phyloP scores from a whole-genome alignment of 1,284 basidiomycete species.

The Trichosporon ovoides region DNA sequence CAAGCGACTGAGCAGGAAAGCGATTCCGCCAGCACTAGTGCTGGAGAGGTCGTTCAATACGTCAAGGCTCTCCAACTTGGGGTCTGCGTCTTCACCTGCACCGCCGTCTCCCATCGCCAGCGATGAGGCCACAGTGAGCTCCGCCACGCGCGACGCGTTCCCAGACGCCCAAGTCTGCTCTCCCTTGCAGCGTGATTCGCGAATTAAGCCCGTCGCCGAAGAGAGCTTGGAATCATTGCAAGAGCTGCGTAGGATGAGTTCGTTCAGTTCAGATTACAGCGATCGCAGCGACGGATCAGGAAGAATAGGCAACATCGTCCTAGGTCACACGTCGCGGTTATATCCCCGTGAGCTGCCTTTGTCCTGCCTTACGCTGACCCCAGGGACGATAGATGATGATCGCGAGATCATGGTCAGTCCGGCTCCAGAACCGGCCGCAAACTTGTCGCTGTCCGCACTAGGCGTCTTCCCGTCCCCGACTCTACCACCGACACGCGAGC shows the following conservation, averaged over 20 bases:
- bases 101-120: conserved; percentile 1
- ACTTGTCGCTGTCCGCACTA: conserved; percentile 1
- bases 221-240: neutral
- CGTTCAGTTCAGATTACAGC: neutral
- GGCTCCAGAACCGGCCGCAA: neutral
- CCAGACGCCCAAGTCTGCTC: neutral
- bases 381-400: neutral
- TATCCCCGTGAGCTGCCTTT: neutral
- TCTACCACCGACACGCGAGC: neutral
- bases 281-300: neutral
- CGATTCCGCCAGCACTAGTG: neutral
- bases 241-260: neutral
- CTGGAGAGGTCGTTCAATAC: conserved; percentile 1
- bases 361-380: neutral
- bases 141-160: neutral
- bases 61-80: neutral
- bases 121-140: neutral
- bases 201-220: neutral
- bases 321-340: neutral
- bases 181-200: neutral
- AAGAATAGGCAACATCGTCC: neutral
- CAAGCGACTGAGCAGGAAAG: neutral
- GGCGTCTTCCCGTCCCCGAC: neutral
- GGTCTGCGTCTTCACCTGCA: neutral
- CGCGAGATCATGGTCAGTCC: neutral